A percentile compares a stretch with the other conserved stretches of the same genome.
Evolutionary conservation across 2,329 filamentous ascomycete genomes (phyloP).

Genomic region (Fusarium piperis): DNA sequence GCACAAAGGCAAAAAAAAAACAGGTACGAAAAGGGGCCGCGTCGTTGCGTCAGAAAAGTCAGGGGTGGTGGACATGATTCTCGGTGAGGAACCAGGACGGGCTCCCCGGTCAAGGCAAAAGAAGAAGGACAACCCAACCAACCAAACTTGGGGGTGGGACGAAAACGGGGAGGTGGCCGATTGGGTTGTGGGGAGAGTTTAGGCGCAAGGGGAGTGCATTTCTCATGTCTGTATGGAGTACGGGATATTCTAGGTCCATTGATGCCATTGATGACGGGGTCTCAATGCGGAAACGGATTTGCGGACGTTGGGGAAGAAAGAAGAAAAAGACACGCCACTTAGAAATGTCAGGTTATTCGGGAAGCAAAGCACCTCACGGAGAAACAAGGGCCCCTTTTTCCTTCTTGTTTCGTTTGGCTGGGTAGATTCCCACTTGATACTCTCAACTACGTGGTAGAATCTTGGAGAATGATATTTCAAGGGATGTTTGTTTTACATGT

Average conservation of each 20-base stretch:
- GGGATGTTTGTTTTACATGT: background rate
- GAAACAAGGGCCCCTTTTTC: constrained; percentile 12
- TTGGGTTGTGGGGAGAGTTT: constrained; percentile 10
- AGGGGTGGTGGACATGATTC: background rate
- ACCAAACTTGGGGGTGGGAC: background rate
- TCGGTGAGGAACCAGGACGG: background rate
- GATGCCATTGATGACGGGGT: background rate
- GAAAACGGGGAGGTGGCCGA: constrained; percentile 33
- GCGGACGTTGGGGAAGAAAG: background rate
- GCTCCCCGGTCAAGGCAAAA: background rate
- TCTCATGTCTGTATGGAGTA: background rate
- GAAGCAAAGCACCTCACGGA: constrained; percentile 38
- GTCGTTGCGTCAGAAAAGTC: background rate
- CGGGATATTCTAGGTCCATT: background rate
- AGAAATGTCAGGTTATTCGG: constrained; percentile 35
- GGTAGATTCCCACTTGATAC: background rate
- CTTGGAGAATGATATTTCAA: background rate
- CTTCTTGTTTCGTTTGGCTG: background rate
- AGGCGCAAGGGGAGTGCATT: background rate
- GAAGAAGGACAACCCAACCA: background rate
- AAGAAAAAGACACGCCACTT: constrained; percentile 34
- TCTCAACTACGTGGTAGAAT: background rate
- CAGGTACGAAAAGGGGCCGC: background rate
- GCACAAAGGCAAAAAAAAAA: background rate
- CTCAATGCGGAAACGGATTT: background rate